Conservation (phyloP, 2,329 filamentous ascomycete species). For the Periconia sp. region DNA sequence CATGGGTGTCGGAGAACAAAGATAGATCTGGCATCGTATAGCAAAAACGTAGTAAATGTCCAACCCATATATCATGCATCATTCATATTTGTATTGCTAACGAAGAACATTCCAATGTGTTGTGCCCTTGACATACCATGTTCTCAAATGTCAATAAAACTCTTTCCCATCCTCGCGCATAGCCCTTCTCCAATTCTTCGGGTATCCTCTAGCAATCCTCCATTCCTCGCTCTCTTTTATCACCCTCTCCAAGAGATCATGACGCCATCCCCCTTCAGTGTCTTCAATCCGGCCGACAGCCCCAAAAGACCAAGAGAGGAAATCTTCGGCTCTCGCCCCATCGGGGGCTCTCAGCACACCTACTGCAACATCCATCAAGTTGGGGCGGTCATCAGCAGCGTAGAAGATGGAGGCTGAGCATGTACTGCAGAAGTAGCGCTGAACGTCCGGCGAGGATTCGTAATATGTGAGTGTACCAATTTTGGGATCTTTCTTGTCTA, state of each 20-base stretch:
- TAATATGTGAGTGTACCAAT: constrained; percentile 54
- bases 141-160: too few species aligned
- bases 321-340: constrained; percentile 55
- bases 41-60: too few species aligned
- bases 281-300: constrained; percentile 36
- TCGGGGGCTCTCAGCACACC: constrained; percentile 53
- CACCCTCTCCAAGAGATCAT: constrained; percentile 37
- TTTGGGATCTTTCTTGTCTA: constrained; percentile 43
- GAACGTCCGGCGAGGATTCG: constrained; percentile 52
- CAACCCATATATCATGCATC: too few species aligned
- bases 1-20: too few species aligned
- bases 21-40: too few species aligned
- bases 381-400: constrained; percentile 44
- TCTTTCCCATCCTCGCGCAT: constrained; percentile 19
- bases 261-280: constrained; percentile 51
- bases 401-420: constrained; percentile 59
- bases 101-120: too few species aligned
- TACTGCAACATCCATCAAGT: constrained; percentile 53
- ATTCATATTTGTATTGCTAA: too few species aligned
- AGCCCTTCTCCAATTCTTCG: constrained; percentile 40
- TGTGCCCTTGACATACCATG: too few species aligned
- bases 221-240: constrained; percentile 46
- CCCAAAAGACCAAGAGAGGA: constrained; percentile 52
- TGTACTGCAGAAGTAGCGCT: constrained; percentile 57
- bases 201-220: constrained; percentile 40